Base-by-base conservation (phyloP, 2,329 filamentous ascomycete genomes). In the Phoma sp. region DNA sequence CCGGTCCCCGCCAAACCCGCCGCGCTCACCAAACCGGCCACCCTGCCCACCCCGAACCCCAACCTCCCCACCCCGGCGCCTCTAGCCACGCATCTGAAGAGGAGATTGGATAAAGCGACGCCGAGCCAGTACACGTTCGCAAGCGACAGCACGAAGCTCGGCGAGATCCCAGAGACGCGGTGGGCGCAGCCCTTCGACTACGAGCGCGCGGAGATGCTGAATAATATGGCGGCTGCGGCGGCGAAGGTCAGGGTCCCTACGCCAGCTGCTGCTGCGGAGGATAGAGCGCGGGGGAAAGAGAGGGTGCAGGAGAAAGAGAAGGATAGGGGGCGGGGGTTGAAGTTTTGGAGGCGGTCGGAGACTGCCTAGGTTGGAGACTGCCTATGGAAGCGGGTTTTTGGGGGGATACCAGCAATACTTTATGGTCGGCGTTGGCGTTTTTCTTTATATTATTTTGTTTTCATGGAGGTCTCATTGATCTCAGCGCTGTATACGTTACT, bases 121-220 rank as follows among this genome's bases (percentile, higher is more conserved):
- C 74, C 70, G 6, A 78, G 74, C 7, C 71, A 68, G 33, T 77
- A 78, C 50, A 79, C 77, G 1, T 74, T 79, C 49, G 74, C 76
- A 4, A 77, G 76, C 9, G 75, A 75, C 18, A 77, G 76, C 62
- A 81, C 79, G 3, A 79, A 79, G 63, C 67, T 81, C 7, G 79
- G 79, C 38, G 79, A 80, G 59, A 80, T 81, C 5, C 78, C 79
- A 4, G 65, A 78, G 64, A 70, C 74, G 33, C 72, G 74, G 41
- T 80, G 79, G 79, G 67, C 70, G 0, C 67, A 55, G 48, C 77
- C 78, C 5, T 79, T 69, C 50, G 75, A 80, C 48, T 76, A 73
- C 41, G 75, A 75, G 30, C 72, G 70, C 30, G 77, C 77, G 47
- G 75, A 74, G 39, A 62, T 73, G 22, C 58, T 75, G 60, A 80